Percentiles rank a stretch among this genome's conserved stretches.
These are phyloP conservation scores for Marsdenia floribunda DNA, from an alignment of 257 asterid species.

Conservation along the genomic window DNA sequence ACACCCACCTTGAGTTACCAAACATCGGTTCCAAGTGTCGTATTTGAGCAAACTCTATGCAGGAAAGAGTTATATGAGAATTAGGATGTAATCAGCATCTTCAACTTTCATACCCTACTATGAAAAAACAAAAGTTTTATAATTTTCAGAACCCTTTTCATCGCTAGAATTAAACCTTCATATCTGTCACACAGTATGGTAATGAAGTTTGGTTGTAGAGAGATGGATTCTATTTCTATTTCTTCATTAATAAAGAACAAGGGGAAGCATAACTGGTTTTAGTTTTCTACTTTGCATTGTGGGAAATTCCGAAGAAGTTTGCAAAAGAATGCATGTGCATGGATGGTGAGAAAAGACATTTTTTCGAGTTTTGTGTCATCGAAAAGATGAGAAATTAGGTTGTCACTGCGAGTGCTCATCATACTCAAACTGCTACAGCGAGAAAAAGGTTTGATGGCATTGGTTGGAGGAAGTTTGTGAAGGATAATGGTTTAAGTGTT, in stretches of 20 bases:
- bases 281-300: neutral
- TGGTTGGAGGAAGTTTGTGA: neutral
- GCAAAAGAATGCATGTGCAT: neutral
- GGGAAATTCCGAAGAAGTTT: neutral
- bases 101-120: too few relatives aligned
- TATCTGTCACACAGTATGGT: too few relatives aligned
- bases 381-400: neutral
- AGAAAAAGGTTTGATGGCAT: too few relatives aligned
- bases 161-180: neutral
- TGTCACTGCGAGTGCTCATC: neutral
- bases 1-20: too few relatives aligned
- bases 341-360: neutral
- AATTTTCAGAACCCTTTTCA: neutral
- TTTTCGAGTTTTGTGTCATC: neutral
- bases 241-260: too few relatives aligned
- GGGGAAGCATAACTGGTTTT: neutral
- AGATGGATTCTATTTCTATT: too few relatives aligned
- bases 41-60: too few relatives aligned
- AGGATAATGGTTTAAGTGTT: conserved; percentile 10
- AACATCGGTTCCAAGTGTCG: too few relatives aligned
- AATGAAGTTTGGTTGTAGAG: too few relatives aligned
- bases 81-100: too few relatives aligned
- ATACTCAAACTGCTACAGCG: too few relatives aligned
- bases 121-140: neutral
- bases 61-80: too few relatives aligned